Base-by-base conservation (phyloP, 306 rosid genomes). In the Prunus kanzakura region DNA sequence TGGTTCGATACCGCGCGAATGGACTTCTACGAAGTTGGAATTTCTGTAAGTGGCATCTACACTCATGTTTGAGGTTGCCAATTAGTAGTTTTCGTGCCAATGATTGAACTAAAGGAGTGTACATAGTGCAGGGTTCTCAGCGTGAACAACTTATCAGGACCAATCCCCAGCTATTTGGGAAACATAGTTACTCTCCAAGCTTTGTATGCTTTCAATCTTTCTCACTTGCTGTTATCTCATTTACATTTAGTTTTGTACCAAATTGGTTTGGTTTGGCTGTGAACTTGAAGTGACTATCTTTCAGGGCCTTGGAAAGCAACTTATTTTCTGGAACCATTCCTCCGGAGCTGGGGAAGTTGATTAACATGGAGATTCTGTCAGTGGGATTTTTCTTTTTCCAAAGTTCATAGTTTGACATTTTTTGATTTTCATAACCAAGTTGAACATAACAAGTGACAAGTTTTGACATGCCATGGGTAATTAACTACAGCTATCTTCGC, bases 81-180 rank as follows among this genome's bases (percentile, higher is more conserved):
- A 62, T 6, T 13, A 5, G 8, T 7, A 64, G 2, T 64, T 35
- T 14, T 32, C 46, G 1, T 16, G 60, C 19, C 47, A 19, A 11
- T 49, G 8, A 30, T n/a, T 65, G 11, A 16, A 2, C 47, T 1
- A 18, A 13, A 19, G 30, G 13, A 57, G 18, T 29, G 43, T 25
- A 16, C 15, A 13, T 14, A 5, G 23, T 76, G 77, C 77, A 64
- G 84, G 64, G 69, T 52, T 13, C n/a, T 82, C 70, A 61, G 47
- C 45, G 77, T n/a, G 41, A 82, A 82, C 82, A 82, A 78, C 13
- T 52, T 82, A 11, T 67, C 82, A 22, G 86, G 86, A 62, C 58
- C 76, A 1, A 74, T 82, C 54, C 79, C 86, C 25, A n/a, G 19
- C 72, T 73, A 25, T 51, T 75, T 82, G 49, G 79, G 79, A 57